phyloP scores from a whole-genome alignment of 352 stramenopile species.

The Globisporangium barbulae region DNA sequence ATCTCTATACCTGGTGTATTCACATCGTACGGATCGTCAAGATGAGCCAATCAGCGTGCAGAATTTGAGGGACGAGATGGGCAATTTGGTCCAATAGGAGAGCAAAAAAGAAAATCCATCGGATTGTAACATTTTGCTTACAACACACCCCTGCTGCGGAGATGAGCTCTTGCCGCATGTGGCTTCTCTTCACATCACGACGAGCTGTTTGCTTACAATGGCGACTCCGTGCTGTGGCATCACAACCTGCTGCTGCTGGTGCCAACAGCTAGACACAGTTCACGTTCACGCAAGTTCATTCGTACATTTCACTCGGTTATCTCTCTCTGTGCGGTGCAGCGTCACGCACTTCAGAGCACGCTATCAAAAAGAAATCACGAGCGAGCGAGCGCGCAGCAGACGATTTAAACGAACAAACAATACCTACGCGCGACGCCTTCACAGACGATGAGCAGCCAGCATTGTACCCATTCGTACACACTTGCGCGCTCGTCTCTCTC shows the following conservation, averaged over 20 bases:
- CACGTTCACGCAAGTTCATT: not conserved
- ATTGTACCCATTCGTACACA: not conserved
- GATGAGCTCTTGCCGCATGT: not conserved
- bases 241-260: no score
- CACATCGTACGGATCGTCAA: no score
- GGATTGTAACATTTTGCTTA: not conserved
- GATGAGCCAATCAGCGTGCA: not conserved
- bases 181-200: no score
- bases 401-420: not conserved
- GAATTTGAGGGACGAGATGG: not conserved
- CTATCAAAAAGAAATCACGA: not conserved
- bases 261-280: no score
- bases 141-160: not conserved
- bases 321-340: not conserved
- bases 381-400: not conserved
- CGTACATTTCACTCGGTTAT: not conserved
- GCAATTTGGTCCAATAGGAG: not conserved
- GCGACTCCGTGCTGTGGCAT: no score
- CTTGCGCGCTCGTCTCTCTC: not conserved
- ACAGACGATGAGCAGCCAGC: not conserved
- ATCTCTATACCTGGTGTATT: no score
- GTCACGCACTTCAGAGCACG: not conserved
- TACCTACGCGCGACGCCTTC: not conserved
- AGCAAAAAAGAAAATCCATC: slow-evolving; percentile 1
- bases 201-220: no score